Evolutionary conservation across 1,139 yeast species (phyloP).

Genomic region (Debaryomycetaceae sp.): DNA sequence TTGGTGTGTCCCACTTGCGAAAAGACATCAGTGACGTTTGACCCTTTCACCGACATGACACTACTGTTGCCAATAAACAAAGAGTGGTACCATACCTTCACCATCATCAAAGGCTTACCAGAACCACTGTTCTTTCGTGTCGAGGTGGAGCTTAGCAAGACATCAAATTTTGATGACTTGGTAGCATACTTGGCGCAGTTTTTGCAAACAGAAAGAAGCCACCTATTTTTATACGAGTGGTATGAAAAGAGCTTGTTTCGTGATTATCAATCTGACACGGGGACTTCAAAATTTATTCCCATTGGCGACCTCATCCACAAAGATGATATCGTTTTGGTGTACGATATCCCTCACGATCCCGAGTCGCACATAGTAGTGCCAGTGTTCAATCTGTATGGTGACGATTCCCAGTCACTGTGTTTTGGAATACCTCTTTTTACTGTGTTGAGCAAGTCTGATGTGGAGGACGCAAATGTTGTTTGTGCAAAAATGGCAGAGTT

Average conservation of each 20-base stretch:
- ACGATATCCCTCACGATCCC: constrained; percentile 46
- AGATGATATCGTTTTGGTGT: constrained; percentile 57
- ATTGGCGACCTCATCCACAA: constrained; percentile 58
- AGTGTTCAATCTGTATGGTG: constrained; percentile 45
- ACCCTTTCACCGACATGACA: constrained; percentile 87
- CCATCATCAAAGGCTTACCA: constrained; percentile 49
- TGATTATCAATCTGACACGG: constrained; percentile 53
- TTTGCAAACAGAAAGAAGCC: constrained; percentile 28
- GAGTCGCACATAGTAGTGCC: constrained; percentile 51
- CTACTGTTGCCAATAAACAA: constrained; percentile 76
- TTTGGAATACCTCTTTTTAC: constrained; percentile 76
- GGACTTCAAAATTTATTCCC: constrained; percentile 52
- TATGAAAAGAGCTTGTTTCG: constrained; percentile 61
- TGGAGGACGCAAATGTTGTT: no score
- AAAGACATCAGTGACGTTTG: constrained; percentile 80
- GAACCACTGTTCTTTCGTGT: constrained; percentile 30
- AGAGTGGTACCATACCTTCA: constrained; percentile 60
- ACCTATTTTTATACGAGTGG: constrained; percentile 58
- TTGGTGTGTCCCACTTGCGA: constrained; percentile 78
- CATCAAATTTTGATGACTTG: constrained; percentile 56
- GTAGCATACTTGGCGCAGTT: constrained; percentile 48
- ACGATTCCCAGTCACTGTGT: constrained; percentile 26
- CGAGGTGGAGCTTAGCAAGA: constrained; percentile 64
- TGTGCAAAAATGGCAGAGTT: no score
- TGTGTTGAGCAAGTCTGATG: constrained; percentile 35